A percentile compares a stretch with the other conserved stretches of the same genome.
These are phyloP conservation scores for Wickerhamomyces xylosicus DNA, from an alignment of 805 yeast species.

Conservation along the genomic window DNA sequence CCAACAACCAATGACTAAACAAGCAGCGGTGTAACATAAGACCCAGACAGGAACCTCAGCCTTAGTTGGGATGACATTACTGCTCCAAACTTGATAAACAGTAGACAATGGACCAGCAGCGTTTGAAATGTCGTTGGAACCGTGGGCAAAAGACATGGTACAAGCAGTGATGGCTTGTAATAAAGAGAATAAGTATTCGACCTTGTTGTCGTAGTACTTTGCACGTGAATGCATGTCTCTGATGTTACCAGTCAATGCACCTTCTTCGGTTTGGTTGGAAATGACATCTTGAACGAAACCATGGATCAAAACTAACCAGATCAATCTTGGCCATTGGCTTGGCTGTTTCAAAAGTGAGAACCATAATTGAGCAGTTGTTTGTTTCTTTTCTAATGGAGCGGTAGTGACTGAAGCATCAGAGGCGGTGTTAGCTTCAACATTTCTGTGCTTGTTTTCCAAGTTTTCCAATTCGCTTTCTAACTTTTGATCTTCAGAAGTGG, in stretches of 20 bases:
- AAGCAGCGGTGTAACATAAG: constrained; percentile 54
- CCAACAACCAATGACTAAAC: constrained; percentile 62
- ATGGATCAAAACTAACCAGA: constrained; percentile 39
- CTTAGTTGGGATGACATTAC: constrained; percentile 33
- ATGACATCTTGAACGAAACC: constrained; percentile 63
- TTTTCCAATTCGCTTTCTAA: constrained; percentile 15
- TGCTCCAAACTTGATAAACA: constrained; percentile 49
- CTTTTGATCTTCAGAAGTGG: constrained; percentile 13
- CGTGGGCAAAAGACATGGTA: constrained; percentile 77
- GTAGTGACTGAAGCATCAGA: neutral
- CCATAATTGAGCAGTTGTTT: constrained; percentile 29
- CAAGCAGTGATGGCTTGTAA: constrained; percentile 66
- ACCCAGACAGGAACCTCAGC: constrained; percentile 65
- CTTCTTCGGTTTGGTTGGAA: constrained; percentile 28
- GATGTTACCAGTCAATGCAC: constrained; percentile 36
- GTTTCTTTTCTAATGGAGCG: constrained; percentile 16
- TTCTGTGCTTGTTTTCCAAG: constrained; percentile 11
- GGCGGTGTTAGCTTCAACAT: constrained; percentile 3
- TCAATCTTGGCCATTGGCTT: constrained; percentile 40
- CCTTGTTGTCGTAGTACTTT: constrained; percentile 58
- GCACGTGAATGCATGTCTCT: constrained; percentile 43
- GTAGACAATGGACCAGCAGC: constrained; percentile 71
- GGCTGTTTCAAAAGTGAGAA: constrained; percentile 34
- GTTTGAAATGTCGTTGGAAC: constrained; percentile 71
- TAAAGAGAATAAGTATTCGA: constrained; percentile 58